Conservation (phyloP, 192 early-diverging fungal genomes). For the Coemansia sp. region DNA sequence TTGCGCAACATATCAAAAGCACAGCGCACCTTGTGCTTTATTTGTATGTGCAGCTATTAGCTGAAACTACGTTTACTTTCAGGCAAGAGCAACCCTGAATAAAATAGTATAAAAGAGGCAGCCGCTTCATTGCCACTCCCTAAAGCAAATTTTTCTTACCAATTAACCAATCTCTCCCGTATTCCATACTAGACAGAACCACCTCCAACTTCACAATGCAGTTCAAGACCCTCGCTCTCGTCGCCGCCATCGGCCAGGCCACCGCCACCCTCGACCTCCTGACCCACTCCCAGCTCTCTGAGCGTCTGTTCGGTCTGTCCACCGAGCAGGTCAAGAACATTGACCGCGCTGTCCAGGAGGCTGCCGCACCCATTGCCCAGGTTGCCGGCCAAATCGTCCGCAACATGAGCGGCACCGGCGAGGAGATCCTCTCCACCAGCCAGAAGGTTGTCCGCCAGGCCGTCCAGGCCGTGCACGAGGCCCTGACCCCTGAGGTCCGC, state of each 20-base stretch:
- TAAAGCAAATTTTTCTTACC: neutral
- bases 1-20: neutral
- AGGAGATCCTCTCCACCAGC: slow-evolving; percentile 52
- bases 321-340: slow-evolving; percentile 59
- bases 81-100: neutral
- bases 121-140: neutral
- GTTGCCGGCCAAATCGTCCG: slow-evolving; percentile 56
- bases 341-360: slow-evolving; percentile 57
- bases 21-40: neutral
- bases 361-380: slow-evolving; percentile 56
- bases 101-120: slow-evolving; percentile 9
- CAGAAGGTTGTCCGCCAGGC: slow-evolving; percentile 59
- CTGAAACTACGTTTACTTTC: neutral
- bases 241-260: slow-evolving; percentile 53
- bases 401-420: slow-evolving; percentile 53
- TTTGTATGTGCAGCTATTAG: neutral
- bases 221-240: slow-evolving; percentile 54
- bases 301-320: slow-evolving; percentile 55
- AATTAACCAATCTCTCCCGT: slow-evolving; percentile 5
- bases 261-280: slow-evolving; percentile 56
- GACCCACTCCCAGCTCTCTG: slow-evolving; percentile 55
- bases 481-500: slow-evolving; percentile 55
- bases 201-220: slow-evolving; percentile 35
- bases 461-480: slow-evolving; percentile 55
- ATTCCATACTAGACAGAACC: slow-evolving; percentile 15